Conservation (phyloP, 768 basidiomycete species). For the Termitomyces bulborhizus region DNA sequence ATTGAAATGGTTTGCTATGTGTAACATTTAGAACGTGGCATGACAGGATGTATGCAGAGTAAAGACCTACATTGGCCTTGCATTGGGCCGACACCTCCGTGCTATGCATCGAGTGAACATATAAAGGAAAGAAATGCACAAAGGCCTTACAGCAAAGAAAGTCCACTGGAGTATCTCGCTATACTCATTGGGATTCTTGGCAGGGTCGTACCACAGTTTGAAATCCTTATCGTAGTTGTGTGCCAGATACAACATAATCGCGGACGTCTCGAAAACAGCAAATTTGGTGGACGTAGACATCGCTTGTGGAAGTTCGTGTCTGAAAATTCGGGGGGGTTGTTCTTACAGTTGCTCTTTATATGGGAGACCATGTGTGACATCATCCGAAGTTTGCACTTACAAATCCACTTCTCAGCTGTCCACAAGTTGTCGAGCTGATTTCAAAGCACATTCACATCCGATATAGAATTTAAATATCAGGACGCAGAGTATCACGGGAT, state of each 20-base stretch:
- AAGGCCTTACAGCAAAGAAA: constrained; percentile 62
- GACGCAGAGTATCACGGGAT: no score
- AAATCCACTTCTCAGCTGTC: neutral
- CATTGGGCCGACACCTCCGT: constrained; percentile 85
- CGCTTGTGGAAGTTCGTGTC: neutral
- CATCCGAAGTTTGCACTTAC: neutral
- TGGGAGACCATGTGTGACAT: neutral
- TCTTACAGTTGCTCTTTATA: neutral
- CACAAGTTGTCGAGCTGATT: neutral
- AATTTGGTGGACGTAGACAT: constrained; percentile 39
- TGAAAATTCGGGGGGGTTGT: no score
- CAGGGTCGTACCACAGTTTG: constrained; percentile 54
- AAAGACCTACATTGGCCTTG: constrained; percentile 52
- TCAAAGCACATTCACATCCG: neutral
- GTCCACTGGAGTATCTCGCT: constrained; percentile 82
- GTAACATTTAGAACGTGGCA: neutral
- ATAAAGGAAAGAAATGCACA: neutral
- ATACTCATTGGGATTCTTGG: constrained; percentile 47
- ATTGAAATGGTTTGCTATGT: constrained; percentile 62
- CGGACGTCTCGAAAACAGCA: constrained; percentile 68
- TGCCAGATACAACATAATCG: constrained; percentile 78
- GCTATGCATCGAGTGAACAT: constrained; percentile 31
- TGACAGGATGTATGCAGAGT: neutral
- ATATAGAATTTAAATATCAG: neutral
- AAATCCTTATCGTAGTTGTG: constrained; percentile 73